A percentile compares a stretch with the other conserved stretches of the same genome.
Conservation (phyloP, 306 rosid species). For the Mimosa pudica region DNA sequence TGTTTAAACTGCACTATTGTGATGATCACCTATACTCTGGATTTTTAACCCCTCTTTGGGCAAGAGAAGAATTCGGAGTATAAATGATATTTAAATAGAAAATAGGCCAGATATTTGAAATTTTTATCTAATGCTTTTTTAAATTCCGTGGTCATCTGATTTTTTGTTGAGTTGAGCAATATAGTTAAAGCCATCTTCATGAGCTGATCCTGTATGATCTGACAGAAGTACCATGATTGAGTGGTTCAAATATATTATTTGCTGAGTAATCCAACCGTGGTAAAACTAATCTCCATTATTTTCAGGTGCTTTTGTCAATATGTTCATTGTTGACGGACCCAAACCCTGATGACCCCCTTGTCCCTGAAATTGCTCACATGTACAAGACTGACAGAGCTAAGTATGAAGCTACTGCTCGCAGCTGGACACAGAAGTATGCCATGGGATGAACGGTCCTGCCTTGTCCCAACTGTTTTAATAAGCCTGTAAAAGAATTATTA, state of each 20-base stretch:
- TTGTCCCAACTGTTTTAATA: constrained; percentile 23
- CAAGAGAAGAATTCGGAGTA: neutral
- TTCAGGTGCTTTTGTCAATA: constrained; percentile 80
- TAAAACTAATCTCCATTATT: constrained; percentile 31
- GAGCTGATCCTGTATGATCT: neutral
- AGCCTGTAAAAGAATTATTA: constrained; percentile 26
- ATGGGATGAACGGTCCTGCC: constrained; percentile 60
- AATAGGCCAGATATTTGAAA: constrained; percentile 3
- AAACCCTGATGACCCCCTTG: constrained; percentile 88
- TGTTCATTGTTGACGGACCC: constrained; percentile 89
- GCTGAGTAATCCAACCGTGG: neutral
- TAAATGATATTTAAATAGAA: neutral
- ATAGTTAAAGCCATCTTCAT: constrained; percentile 1
- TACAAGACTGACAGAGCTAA: constrained; percentile 81
- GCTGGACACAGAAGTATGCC: constrained; percentile 91
- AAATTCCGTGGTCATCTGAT: neutral
- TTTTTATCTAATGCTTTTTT: neutral
- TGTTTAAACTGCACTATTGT: neutral
- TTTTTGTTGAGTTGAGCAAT: constrained; percentile 8
- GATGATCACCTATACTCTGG: neutral
- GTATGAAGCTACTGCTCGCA: constrained; percentile 94
- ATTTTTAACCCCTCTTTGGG: neutral
- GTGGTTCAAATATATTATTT: no score
- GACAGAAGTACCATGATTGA: neutral
- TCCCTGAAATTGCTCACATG: constrained; percentile 93